These are phyloP conservation scores for Ganoderma sinense DNA, from an alignment of 1,284 basidiomycete genomes.

Conservation along the genomic window DNA sequence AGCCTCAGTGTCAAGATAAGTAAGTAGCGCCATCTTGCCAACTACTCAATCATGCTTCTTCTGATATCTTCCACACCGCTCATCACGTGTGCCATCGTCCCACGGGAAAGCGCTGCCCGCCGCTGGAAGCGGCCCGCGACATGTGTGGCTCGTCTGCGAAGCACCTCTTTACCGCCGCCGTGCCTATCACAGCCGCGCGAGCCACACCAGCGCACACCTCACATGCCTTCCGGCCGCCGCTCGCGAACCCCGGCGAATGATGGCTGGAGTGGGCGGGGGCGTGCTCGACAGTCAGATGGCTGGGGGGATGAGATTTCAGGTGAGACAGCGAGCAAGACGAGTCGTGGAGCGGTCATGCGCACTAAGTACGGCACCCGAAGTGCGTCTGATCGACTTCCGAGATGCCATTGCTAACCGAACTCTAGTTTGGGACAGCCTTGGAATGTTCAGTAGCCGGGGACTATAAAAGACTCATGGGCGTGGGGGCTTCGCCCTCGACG, in stretches of 20 bases:
- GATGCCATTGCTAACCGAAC: conserved; percentile 8
- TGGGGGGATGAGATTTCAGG: not conserved
- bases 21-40: conserved; percentile 1
- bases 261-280: conserved; percentile 8
- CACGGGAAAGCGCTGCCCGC: not conserved
- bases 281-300: conserved; percentile 20
- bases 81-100: conserved; percentile 20
- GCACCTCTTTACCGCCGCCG: conserved; percentile 13
- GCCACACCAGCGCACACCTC: not conserved
- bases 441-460: not conserved
- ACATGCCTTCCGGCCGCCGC: not conserved
- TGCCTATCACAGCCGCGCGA: not conserved
- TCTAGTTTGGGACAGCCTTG: no score
- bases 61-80: conserved; percentile 8
- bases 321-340: not conserved
- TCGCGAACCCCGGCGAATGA: conserved; percentile 14
- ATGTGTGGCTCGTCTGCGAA: conserved; percentile 6
- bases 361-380: not conserved
- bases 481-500: not conserved
- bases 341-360: not conserved
- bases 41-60: conserved; percentile 4
- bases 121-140: conserved; percentile 10
- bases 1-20: not conserved
- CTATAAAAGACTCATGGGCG: not conserved
- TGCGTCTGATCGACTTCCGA: conserved; percentile 22